Evolutionary conservation across 148 eudicot genomes (phyloP).

Genomic region (Vaccinium corymbosum): DNA sequence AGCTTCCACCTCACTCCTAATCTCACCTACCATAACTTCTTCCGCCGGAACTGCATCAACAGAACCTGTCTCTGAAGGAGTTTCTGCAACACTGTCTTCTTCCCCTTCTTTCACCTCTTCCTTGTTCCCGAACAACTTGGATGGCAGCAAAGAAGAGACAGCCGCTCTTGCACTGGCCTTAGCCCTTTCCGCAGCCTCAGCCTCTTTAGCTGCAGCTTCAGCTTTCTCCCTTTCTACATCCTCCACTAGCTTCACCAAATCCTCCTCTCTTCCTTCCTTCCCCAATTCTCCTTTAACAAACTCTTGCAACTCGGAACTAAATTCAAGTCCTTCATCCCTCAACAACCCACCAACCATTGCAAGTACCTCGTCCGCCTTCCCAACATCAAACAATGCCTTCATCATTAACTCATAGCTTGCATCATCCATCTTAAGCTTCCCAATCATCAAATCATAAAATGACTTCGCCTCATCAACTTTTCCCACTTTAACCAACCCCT

Average conservation of each 20-base stretch:
- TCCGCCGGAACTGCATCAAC: slow-evolving; percentile 1
- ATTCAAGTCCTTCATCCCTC: slow-evolving; percentile 73
- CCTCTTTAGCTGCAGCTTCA: slow-evolving; percentile 70
- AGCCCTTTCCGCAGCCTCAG: slow-evolving; percentile 71
- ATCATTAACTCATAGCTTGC: slow-evolving; percentile 74
- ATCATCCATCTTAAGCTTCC: slow-evolving; percentile 80
- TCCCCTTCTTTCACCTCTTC: slow-evolving; percentile 28
- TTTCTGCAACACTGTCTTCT: slow-evolving; percentile 19
- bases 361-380: slow-evolving; percentile 72
- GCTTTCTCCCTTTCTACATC: slow-evolving; percentile 75
- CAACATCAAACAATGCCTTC: slow-evolving; percentile 65
- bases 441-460: slow-evolving; percentile 81
- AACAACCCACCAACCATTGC: slow-evolving; percentile 54
- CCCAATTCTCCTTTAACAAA: slow-evolving; percentile 66
- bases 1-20: slow-evolving; percentile 17
- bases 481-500: slow-evolving; percentile 74
- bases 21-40: slow-evolving; percentile 16
- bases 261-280: slow-evolving; percentile 71
- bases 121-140: slow-evolving; percentile 66
- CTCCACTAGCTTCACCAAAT: slow-evolving; percentile 60
- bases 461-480: slow-evolving; percentile 84
- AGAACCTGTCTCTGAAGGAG: slow-evolving; percentile 1
- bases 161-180: slow-evolving; percentile 80
- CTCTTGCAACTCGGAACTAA: slow-evolving; percentile 68
- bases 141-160: slow-evolving; percentile 65